phyloP scores from a whole-genome alignment of 352 stramenopile species.

The Peronospora belbahrii region DNA sequence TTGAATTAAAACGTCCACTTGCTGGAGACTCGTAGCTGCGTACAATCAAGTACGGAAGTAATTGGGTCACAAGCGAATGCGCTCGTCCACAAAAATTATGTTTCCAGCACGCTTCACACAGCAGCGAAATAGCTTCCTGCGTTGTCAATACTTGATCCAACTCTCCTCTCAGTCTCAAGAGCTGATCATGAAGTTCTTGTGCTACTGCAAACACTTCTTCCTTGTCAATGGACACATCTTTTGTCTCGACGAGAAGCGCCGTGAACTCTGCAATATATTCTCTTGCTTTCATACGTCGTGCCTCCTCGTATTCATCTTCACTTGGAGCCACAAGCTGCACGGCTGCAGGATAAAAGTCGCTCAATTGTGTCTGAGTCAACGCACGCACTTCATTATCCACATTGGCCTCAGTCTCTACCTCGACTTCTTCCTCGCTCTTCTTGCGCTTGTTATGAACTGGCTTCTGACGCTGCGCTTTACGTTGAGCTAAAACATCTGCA shows the following conservation, averaged over 20 bases:
- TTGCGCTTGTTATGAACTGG: conserved; percentile 13
- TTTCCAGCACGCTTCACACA: conserved; percentile 75
- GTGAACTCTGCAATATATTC: conserved; percentile 49
- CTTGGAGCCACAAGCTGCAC: conserved; percentile 24
- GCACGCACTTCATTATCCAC: conserved; percentile 54
- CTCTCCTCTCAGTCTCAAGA: conserved; percentile 48
- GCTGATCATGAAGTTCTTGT: conserved; percentile 57
- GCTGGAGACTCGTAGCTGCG: conserved; percentile 59
- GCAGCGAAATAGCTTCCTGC: conserved; percentile 62
- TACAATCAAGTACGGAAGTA: conserved; percentile 81
- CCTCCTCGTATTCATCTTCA: conserved; percentile 22
- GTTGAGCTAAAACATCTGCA: conserved; percentile 27
- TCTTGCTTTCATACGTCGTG: conserved; percentile 26
- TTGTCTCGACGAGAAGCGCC: conserved; percentile 47
- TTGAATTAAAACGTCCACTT: conserved; percentile 46
- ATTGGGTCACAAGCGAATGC: conserved; percentile 70
- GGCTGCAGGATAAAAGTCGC: conserved; percentile 45
- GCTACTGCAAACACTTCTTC: conserved; percentile 49
- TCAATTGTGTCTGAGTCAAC: conserved; percentile 35
- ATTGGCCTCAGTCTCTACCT: conserved; percentile 8
- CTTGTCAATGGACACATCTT: conserved; percentile 44
- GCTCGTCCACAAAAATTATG: conserved; percentile 47
- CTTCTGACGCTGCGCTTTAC: conserved; percentile 24
- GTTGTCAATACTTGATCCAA: conserved; percentile 27
- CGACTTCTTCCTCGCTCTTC: conserved; percentile 11